phyloP scores from a whole-genome alignment of 345 rosid species.

The Rhodomyrtus tomentosa region DNA sequence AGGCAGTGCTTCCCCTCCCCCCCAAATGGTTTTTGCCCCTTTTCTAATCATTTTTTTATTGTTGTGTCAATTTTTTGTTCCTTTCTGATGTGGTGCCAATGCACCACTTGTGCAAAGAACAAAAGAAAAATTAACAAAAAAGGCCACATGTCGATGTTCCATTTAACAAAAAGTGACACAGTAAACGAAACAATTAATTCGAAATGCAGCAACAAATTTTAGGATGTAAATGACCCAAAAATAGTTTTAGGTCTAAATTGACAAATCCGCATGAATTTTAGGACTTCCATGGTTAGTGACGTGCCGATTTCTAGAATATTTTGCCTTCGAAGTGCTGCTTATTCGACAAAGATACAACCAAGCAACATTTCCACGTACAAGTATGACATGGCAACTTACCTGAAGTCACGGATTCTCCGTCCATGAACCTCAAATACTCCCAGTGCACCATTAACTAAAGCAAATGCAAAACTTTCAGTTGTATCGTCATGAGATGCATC shows the following conservation, averaged over 20 bases:
- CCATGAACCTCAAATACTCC: conserved; percentile 99
- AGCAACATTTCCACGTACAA: background rate
- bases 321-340: background rate
- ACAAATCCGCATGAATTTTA: background rate
- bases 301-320: too few relatives aligned
- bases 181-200: background rate
- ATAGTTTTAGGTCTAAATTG: background rate
- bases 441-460: conserved; percentile 94
- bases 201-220: background rate
- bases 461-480: conserved; percentile 95
- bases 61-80: background rate
- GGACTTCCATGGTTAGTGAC: background rate
- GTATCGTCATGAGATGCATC: conserved; percentile 66
- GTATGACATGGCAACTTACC: conserved; percentile 20
- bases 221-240: background rate
- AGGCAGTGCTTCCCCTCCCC: too few relatives aligned
- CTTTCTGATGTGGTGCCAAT: background rate
- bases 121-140: background rate
- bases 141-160: background rate
- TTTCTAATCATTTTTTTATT: background rate
- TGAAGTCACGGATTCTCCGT: conserved; percentile 87
- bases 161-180: background rate
- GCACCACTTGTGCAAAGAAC: background rate
- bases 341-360: background rate
- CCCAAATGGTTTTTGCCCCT: background rate